Evolutionary conservation across 2,329 filamentous ascomycete species (phyloP), one percentile per base, ranked within the genome.

Genomic region (Pseudocercospora fijiensis): DNA sequence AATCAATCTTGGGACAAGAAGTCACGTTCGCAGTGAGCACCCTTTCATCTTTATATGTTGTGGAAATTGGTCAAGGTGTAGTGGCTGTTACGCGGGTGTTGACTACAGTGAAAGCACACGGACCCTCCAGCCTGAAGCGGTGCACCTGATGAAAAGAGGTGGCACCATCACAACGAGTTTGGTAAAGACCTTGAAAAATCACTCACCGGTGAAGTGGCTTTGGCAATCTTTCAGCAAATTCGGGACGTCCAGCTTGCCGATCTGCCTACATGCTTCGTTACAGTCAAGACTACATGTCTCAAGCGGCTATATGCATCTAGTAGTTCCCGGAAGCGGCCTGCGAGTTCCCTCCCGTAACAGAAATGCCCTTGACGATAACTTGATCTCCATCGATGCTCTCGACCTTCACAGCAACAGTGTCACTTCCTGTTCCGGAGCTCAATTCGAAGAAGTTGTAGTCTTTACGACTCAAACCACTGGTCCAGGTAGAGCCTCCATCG

Each of bases 391-490:
- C 79, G 2, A 76, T 72, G 65, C 83, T 82, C 0, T 85, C 88
- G 41, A 88, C 79, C 65, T 80, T 81, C 37, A 89, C 79, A 67
- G 84, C 80, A 1, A 88, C 84, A 2, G 74, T 81, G 8, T 79
- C 75, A 0, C 80, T 81, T 0, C 85, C 84, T 69, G 86, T 87
- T 0, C 87, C 87, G 62, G 79, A 78, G 0, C 77, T 62, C 68
- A 86, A 81, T 79, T 88, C 82, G 52, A 89, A 89, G 77, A 82
- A 89, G 79, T 89, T 70, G 61, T 70, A 70, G 33, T 52, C 26
- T 56, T 68, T 45, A 11, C 68, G 62, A 27, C 57, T 53, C 10
- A 67, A 52, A 16, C 66, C 68, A 10, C 59, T 52, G 37, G 68
- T 56, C 68, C 68, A 70, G n/a, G 64, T 66, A 22, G 52, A 61